Conservation (phyloP, 106 monocot genomes). For the Vanilla planifolia region DNA sequence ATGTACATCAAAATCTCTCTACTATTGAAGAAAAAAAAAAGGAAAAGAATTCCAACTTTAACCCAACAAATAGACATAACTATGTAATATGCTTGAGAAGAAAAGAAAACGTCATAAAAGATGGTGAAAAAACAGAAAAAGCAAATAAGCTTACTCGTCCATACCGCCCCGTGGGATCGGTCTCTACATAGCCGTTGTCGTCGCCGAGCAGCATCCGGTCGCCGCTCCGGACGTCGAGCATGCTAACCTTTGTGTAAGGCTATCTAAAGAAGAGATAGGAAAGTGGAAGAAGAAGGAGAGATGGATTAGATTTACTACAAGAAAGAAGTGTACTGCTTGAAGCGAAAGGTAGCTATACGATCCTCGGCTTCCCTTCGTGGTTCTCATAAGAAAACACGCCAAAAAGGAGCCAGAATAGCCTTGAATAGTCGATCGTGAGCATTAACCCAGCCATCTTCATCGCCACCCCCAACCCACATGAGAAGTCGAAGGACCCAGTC, state of each 20-base stretch:
- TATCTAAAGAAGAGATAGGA: neutral
- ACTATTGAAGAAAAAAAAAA: too few relatives aligned
- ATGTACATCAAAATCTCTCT: too few relatives aligned
- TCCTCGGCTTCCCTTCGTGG: constrained; percentile 73
- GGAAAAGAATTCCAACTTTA: too few relatives aligned
- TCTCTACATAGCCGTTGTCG: constrained; percentile 47
- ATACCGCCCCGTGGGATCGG: constrained; percentile 66
- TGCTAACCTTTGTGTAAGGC: too few relatives aligned
- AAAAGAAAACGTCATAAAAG: too few relatives aligned
- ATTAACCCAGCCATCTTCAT: constrained; percentile 54
- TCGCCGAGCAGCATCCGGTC: neutral
- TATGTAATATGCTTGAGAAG: too few relatives aligned
- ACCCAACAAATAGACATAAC: too few relatives aligned
- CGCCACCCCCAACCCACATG: constrained; percentile 10
- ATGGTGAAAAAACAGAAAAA: too few relatives aligned
- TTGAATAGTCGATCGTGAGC: constrained; percentile 64
- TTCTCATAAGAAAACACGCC: constrained; percentile 80
- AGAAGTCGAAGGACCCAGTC: constrained; percentile 33
- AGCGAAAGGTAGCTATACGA: constrained; percentile 23
- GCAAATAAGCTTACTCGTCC: constrained; percentile 70
- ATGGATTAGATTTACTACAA: too few relatives aligned
- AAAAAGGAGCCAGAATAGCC: constrained; percentile 76
- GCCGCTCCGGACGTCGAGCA: neutral
- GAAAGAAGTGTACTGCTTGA: too few relatives aligned
- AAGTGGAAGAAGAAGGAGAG: too few relatives aligned